Base-by-base conservation (phyloP, 768 basidiomycete species). In the Coprinopsis marcescibilis region DNA sequence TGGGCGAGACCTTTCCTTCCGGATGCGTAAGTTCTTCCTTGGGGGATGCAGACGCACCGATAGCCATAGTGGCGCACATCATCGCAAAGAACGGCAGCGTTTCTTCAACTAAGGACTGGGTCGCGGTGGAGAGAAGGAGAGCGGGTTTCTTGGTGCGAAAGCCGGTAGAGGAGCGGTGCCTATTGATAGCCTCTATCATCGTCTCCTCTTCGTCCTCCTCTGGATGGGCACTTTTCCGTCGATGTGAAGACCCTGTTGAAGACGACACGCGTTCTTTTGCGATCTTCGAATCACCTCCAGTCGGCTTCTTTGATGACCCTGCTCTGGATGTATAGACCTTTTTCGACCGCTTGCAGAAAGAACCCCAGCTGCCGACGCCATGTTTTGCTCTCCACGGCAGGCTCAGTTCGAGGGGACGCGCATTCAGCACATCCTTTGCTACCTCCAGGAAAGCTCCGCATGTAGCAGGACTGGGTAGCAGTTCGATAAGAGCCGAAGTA, bases 41-140 rank as follows among this genome's bases (percentile, higher is more conserved):
- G 19, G 53, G 51, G 14, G 56, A n/a, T n/a, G n/a, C n/a, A 53
- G 8, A 56, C 29, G 75, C 73, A 23, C 81, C 85, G 43, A 85
- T 58, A 1, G 84, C 83, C 30, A 85, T 72, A 2, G 75, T 69
- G 1, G 77, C 78, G 40, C 76, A 75, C 35, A 77, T 70, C 1
- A 75, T 68, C 0, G 80, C 77, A 51, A 85, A 86, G 56, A 85
- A 76, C 7, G 70, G 62, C 52, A 77, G 50, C 17, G 57, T 32
- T 11, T 47, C 49, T 15, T 40, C 37, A 39, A 34, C 34, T 15
- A 41, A 14, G n/a, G n/a, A n/a, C 17, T 17, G 20, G 13, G 21
- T 40, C 2, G 43, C 13, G 15, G 30, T 35, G 11, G 41, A 49
- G 15, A 23, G 40, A 32, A 25, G 11, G 41, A 49, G 15, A 23